Percentiles rank a stretch among this genome's conserved stretches.
phyloP scores from a whole-genome alignment of 495 filamentous ascomycete species.

The Trichoderma reesei region DNA sequence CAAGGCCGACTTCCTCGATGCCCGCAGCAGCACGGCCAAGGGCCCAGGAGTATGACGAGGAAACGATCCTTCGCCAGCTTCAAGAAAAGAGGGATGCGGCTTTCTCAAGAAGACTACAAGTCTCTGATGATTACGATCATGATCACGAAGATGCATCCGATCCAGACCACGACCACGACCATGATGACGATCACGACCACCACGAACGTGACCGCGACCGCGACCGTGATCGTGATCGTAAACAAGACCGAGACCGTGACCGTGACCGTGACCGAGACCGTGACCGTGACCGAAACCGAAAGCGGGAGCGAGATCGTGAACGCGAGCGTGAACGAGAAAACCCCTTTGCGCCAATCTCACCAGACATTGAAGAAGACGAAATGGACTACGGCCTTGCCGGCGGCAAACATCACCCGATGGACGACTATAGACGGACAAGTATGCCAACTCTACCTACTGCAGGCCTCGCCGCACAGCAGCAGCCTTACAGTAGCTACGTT shows the following conservation, averaged over 20 bases:
- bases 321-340: background rate
- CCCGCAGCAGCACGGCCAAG: conserved; percentile 21
- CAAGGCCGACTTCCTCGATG: background rate
- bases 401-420: background rate
- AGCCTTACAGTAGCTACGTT: background rate
- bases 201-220: background rate
- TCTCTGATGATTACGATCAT: conserved; percentile 32
- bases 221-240: background rate
- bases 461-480: conserved; percentile 7
- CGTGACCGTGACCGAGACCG: conserved; percentile 8
- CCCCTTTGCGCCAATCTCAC: conserved; percentile 8
- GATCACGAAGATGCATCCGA: conserved; percentile 22
- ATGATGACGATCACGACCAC: conserved; percentile 9
- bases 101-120: conserved; percentile 45
- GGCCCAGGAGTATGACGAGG: conserved; percentile 42
- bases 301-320: background rate
- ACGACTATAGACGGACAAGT: background rate
- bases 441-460: background rate
- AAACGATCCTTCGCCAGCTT: conserved; percentile 36
- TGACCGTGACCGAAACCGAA: background rate
- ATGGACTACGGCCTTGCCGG: background rate
- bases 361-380: conserved; percentile 7
- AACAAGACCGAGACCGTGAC: conserved; percentile 12
- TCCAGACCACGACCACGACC: conserved; percentile 7
- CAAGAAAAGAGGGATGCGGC: conserved; percentile 51